Percentiles rank a stretch among this genome's conserved stretches.
Evolutionary conservation across 345 rosid genomes (phyloP).

Genomic region (Pistacia integerrima): DNA sequence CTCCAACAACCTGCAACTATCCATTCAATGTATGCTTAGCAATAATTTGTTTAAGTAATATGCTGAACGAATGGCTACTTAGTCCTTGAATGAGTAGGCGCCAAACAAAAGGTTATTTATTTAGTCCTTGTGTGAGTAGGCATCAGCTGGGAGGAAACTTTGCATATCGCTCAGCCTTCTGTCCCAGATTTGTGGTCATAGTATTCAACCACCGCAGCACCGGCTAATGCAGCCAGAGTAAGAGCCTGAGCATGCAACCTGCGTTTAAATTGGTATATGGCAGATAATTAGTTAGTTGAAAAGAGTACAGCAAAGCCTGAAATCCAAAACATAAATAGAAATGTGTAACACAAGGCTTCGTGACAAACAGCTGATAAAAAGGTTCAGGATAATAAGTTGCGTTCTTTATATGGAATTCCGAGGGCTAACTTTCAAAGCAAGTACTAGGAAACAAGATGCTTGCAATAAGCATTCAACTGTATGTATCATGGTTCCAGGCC

Average conservation of each 20-base stretch:
- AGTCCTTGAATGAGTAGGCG: slow-evolving; percentile 48
- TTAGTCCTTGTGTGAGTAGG: slow-evolving; percentile 45
- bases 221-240: slow-evolving; percentile 86
- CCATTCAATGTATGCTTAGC: background rate
- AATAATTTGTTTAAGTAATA: background rate
- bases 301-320: background rate
- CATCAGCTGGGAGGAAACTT: slow-evolving; percentile 46
- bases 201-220: slow-evolving; percentile 88
- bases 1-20: background rate
- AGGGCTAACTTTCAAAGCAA: background rate
- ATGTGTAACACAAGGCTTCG: background rate
- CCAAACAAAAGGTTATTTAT: slow-evolving; percentile 3
- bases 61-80: background rate
- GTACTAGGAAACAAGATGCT: background rate
- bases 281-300: background rate
- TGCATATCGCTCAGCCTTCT: slow-evolving; percentile 53
- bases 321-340: background rate
- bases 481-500: background rate
- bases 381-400: background rate
- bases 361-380: background rate
- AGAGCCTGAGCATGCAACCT: slow-evolving; percentile 96
- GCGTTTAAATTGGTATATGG: slow-evolving; percentile 1
- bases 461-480: background rate
- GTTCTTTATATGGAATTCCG: background rate
- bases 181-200: slow-evolving; percentile 63